Conservation (phyloP, 2,329 filamentous ascomycete genomes). For the Rhexocercosporidium sp. region DNA sequence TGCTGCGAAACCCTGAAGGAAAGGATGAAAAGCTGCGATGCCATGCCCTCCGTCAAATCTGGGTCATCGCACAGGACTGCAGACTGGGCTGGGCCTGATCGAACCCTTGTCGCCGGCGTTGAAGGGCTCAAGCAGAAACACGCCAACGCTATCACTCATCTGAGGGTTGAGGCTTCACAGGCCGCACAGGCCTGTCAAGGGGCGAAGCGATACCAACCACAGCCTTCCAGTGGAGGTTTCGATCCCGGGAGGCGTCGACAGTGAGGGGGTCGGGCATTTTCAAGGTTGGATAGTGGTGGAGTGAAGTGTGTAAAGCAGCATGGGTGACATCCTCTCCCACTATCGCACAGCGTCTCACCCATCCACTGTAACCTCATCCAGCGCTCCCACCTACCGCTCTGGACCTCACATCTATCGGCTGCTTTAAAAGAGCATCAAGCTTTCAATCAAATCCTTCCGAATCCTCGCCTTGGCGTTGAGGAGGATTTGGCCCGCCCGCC, state of each 20-base stretch:
- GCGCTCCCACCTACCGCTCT: background rate
- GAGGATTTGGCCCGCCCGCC: background rate
- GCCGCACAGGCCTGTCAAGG: background rate
- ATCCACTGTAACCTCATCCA: background rate
- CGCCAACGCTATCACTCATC: constrained; percentile 13
- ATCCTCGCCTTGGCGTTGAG: background rate
- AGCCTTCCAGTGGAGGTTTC: background rate
- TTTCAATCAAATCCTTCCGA: constrained; percentile 2
- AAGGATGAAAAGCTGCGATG: background rate
- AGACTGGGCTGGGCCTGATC: background rate
- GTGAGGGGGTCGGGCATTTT: constrained; percentile 10
- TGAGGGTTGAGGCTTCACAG: background rate
- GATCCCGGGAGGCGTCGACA: constrained; percentile 2
- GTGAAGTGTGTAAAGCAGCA: background rate
- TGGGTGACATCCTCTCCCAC: background rate
- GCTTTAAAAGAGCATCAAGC: constrained; percentile 1
- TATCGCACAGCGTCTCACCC: background rate
- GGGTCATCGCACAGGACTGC: constrained; percentile 1
- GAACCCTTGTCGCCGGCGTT: background rate
- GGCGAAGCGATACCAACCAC: background rate
- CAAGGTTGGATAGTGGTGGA: constrained; percentile 3
- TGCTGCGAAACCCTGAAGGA: background rate
- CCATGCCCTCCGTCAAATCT: background rate
- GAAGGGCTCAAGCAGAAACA: constrained; percentile 31
- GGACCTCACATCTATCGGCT: background rate